phyloP scores from a whole-genome alignment of 2,329 filamentous ascomycete species.

The Phyllosticta ampelicida region DNA sequence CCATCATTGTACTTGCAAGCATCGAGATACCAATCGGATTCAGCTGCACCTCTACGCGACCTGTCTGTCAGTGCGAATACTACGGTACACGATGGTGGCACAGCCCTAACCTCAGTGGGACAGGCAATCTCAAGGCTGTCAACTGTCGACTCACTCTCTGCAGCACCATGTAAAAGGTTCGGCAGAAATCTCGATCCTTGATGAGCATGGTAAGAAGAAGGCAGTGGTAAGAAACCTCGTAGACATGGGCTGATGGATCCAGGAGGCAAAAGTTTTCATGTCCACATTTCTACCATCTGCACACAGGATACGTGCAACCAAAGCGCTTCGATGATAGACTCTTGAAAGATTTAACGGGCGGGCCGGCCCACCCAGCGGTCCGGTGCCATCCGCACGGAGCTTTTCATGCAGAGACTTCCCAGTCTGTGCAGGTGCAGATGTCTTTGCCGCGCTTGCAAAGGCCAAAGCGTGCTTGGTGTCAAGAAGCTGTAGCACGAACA shows the following conservation, averaged over 20 bases:
- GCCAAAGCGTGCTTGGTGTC: background rate
- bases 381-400: background rate
- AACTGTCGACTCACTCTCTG: background rate
- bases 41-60: background rate
- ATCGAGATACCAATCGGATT: constrained; percentile 1
- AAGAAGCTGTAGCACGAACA: no score
- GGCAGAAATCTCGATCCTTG: no score
- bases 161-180: no score
- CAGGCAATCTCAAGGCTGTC: background rate
- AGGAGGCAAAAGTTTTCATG: background rate
- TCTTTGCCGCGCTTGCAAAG: background rate
- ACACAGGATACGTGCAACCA: background rate
- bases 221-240: background rate
- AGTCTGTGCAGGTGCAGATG: background rate
- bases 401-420: background rate
- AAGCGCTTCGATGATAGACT: background rate
- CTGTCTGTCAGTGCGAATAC: background rate
- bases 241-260: background rate
- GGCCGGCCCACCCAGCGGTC: background rate
- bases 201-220: no score
- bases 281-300: background rate
- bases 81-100: background rate
- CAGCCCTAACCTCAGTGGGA: background rate
- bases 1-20: background rate
- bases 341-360: background rate